Evolutionary conservation across 495 filamentous ascomycete genomes (phyloP), one percentile per base, ranked within the genome.

Genomic region (Tuber calosporum): DNA sequence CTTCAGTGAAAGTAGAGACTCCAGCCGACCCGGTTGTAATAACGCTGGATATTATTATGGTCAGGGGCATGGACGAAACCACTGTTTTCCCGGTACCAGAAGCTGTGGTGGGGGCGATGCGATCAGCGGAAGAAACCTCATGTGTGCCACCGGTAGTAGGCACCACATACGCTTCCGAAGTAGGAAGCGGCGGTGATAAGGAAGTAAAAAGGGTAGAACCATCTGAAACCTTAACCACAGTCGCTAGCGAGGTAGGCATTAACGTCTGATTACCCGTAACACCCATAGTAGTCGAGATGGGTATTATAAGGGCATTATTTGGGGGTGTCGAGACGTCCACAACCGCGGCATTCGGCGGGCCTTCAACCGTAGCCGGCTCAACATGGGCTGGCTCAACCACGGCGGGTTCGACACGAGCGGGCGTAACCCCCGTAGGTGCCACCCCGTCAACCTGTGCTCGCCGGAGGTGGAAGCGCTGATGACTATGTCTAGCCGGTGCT

Each of bases 271-370:
- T 39, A 37, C 15, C 36, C 4, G 62, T 30, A 53, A 74, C 37
- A 17, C 48, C 37, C 5, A 66, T 37, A 38, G 38, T 17, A 34
- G 15, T 62, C 26, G 26, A 17, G 4, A 11, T 15, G 0, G 53
- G n/a, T 15, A 22, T 62, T 20, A 74, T 66, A 20, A 75, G 66
- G 2, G 75, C 73, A 41, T 72, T 15, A 53, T 53, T 53, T 34
- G 75, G 75, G 2, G 69, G 75, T 1, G 53, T 37, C 17, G 40
- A 53, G n/a, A 74, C 66, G n/a, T 72, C 45, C 34, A 77, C 70
- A n/a, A 72, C 22, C n/a, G 74, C 70, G 34, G 70, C 17, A 37
- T 70, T 42, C 22, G 73, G 75, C 11, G 76, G 74, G 0, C 74
- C 76, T 43, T 77, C 70, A 2, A 78, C 76, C 8, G 67, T 69